Base-by-base conservation (phyloP, 1,284 basidiomycete species). In the Cryptococcus jaspeensis region DNA sequence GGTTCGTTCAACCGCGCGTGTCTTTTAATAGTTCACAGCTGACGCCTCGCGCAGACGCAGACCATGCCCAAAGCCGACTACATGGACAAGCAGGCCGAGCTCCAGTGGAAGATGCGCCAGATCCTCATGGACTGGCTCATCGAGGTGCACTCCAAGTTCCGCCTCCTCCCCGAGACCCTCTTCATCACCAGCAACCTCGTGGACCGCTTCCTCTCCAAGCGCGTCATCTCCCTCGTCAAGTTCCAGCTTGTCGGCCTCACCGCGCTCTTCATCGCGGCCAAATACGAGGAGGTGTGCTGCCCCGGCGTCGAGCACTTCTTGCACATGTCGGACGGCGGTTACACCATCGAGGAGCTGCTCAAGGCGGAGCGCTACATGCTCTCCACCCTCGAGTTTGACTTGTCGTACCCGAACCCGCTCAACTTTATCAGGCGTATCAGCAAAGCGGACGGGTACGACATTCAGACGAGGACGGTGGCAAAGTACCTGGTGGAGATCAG, bases 51-150 rank as follows among this genome's bases (percentile, higher is more conserved):
- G 39, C 62, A 93, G 91, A 80, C 87, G 68, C 81, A 80, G 12
- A 92, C 88, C 0, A 87, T 94, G 82, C 88, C 93, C 1, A 89
- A 90, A 68, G 85, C 90, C 0, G 84, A 88, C 65, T 96, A 96
- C 78, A 96, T 96, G 90, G 84, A 88, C 40, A 85, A 82, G 65
- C 93, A 97, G 78, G 88, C 87, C 68, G 90, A 94, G 67, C 83
- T 97, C 36, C 87, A 88, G 3, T 96, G 92, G 92, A 86, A 86
- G 62, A 94, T 95, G 90, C 90, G 93, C 22, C 89, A 89, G 16
- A 90, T 97, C 63, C 84, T 99, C 36, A 88, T 89, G 60, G 95
- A 99, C 81, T 98, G 95, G 96, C 83, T 99, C 58, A 88, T 99
- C 64, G 93, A 98, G 79, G 89, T 97, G 22, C 95, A 99, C 76